Evolutionary conservation across 2,329 filamentous ascomycete species (phyloP).

Genomic region (Aureobasidium lini): DNA sequence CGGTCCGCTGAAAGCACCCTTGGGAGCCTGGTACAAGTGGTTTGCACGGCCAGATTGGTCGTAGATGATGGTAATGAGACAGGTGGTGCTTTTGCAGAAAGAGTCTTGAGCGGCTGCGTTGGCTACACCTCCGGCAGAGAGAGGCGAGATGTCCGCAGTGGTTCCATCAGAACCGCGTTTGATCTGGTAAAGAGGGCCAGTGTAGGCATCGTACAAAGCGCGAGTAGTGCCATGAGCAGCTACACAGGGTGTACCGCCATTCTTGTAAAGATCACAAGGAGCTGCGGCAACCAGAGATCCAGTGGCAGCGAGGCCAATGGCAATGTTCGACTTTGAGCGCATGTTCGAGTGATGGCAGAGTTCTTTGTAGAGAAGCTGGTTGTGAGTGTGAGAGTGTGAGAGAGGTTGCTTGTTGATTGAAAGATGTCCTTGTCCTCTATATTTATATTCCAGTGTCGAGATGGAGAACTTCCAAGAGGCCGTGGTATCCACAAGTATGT

Average conservation of each 20-base stretch:
- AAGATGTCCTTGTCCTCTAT: background rate
- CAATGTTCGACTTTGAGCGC: slow-evolving; percentile 9
- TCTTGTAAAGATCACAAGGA: slow-evolving; percentile 55
- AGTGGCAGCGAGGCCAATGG: slow-evolving; percentile 23
- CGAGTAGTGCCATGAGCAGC: slow-evolving; percentile 60
- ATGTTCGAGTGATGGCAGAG: background rate
- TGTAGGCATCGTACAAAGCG: slow-evolving; percentile 50
- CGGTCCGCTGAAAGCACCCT: slow-evolving; percentile 49
- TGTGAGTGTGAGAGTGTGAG: background rate
- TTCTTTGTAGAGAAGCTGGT: background rate
- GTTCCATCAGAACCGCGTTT: slow-evolving; percentile 46
- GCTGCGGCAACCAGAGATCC: slow-evolving; percentile 42
- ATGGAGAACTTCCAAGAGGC: background rate
- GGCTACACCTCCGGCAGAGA: slow-evolving; percentile 54
- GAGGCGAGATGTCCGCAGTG: slow-evolving; percentile 43
- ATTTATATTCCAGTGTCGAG: background rate
- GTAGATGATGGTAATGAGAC: slow-evolving; percentile 35
- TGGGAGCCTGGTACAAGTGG: slow-evolving; percentile 55
- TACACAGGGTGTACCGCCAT: slow-evolving; percentile 54
- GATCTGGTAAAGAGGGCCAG: slow-evolving; percentile 52
- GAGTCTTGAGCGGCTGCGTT: slow-evolving; percentile 49
- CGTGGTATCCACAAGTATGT: background rate
- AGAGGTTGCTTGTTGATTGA: background rate
- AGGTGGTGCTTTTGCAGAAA: slow-evolving; percentile 23
- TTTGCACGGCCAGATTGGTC: slow-evolving; percentile 58